A percentile compares a stretch with the other conserved stretches of the same genome.
Evolutionary conservation across 768 basidiomycete genomes (phyloP).

Genomic region (Boletus tomentosulus): DNA sequence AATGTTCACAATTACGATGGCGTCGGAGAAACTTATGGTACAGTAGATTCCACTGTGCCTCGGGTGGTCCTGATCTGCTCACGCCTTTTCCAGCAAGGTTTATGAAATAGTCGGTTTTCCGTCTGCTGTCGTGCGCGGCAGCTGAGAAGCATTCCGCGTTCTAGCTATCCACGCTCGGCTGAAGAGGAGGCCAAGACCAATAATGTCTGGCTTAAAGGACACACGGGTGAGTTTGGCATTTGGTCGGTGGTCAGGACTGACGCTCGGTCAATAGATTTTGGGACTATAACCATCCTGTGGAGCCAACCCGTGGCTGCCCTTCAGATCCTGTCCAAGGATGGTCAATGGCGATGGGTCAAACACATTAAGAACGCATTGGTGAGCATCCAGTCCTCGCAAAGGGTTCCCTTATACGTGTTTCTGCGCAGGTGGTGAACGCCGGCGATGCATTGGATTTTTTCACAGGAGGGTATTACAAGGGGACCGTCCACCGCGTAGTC

Average conservation of each 20-base stretch:
- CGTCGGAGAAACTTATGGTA: conserved; percentile 42
- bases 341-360: conserved; percentile 54
- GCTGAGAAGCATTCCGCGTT: not conserved
- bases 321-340: conserved; percentile 51
- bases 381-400: not conserved
- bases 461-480: conserved; percentile 56
- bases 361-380: conserved; percentile 59
- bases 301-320: conserved; percentile 57
- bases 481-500: conserved; percentile 58
- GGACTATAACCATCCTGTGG: conserved; percentile 54
- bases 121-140: not conserved
- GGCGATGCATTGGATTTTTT: conserved; percentile 60
- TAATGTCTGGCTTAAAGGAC: conserved; percentile 59
- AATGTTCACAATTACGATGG: conserved; percentile 44
- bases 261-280: conserved; percentile 38
- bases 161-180: conserved; percentile 45
- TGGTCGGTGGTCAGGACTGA: not conserved
- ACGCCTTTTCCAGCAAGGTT: conserved; percentile 42
- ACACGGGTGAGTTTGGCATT: conserved; percentile 39
- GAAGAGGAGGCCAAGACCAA: conserved; percentile 50
- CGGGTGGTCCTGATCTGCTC: not conserved
- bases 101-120: conserved; percentile 58
- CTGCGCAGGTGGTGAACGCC: conserved; percentile 49
- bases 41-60: not conserved
- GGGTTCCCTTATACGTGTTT: not conserved